Conservation (phyloP, 2,329 filamentous ascomycete genomes). For the Paraphaeosphaeria minitans region DNA sequence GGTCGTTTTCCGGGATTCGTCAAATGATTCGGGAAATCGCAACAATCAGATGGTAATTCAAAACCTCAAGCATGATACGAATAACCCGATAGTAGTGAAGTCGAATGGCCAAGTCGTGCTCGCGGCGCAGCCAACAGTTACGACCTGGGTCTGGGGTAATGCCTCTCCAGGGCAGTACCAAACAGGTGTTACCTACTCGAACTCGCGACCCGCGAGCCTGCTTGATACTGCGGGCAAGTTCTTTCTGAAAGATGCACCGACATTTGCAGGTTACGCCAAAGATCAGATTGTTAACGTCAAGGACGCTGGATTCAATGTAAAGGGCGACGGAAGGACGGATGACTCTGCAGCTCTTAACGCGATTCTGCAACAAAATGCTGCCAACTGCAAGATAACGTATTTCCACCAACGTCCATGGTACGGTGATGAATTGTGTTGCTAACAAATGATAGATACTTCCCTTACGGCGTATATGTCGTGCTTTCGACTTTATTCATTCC, state of each 20-base stretch:
- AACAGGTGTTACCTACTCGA: neutral
- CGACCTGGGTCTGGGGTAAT: slow-evolving; percentile 6
- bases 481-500: slow-evolving; percentile 23
- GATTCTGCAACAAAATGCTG: slow-evolving; percentile 7
- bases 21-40: neutral
- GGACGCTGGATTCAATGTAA: neutral
- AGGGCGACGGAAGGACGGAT: slow-evolving; percentile 5
- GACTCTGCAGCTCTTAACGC: slow-evolving; percentile 4
- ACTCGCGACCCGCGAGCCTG: neutral
- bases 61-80: slow-evolving; percentile 4
- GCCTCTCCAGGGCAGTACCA: slow-evolving; percentile 4
- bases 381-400: slow-evolving; percentile 9
- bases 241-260: slow-evolving; percentile 9
- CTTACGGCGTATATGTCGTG: slow-evolving; percentile 25
- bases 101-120: slow-evolving; percentile 1
- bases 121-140: neutral
- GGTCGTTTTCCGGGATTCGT: slow-evolving; percentile 6
- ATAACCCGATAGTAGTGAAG: slow-evolving; percentile 3
- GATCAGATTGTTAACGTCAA: slow-evolving; percentile 11
- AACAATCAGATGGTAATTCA: slow-evolving; percentile 8
- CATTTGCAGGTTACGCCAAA: slow-evolving; percentile 1
- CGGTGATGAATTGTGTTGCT: neutral
- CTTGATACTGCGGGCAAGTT: slow-evolving; percentile 2
- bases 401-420: neutral
- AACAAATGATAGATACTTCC: slow-evolving; percentile 13